A percentile compares a stretch with the other conserved stretches of the same genome.
Conservation (phyloP, 1,139 yeast genomes). For the Suhomyces coccinellae region DNA sequence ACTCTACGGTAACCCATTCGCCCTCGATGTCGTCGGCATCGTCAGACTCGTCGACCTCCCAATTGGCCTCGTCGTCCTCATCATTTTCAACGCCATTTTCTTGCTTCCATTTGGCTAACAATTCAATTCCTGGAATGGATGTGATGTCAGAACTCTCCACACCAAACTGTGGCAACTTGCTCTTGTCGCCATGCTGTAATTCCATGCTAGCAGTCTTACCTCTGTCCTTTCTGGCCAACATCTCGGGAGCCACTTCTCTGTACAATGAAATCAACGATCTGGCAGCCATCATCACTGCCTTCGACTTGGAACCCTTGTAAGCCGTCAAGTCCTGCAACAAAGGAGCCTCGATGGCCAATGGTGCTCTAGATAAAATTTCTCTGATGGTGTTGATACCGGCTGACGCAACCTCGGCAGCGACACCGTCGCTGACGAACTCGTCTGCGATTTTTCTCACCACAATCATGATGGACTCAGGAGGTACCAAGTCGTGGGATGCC, state of each 20-base stretch:
- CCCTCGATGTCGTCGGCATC: slow-evolving; percentile 60
- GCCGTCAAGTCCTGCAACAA: slow-evolving; percentile 85
- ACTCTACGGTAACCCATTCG: slow-evolving; percentile 60
- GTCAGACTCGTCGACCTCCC: slow-evolving; percentile 41
- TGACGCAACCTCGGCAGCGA: slow-evolving; percentile 95
- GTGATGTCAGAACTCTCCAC: slow-evolving; percentile 58
- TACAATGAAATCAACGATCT: slow-evolving; percentile 82
- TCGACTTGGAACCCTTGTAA: slow-evolving; percentile 89
- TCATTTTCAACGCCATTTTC: slow-evolving; percentile 56
- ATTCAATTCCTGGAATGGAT: slow-evolving; percentile 86
- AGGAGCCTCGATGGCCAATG: slow-evolving; percentile 85
- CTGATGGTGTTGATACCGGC: slow-evolving; percentile 96
- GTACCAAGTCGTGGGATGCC: slow-evolving; percentile 93
- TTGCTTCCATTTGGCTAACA: slow-evolving; percentile 83
- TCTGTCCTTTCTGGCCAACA: slow-evolving; percentile 85
- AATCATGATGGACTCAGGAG: slow-evolving; percentile 83
- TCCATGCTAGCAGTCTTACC: slow-evolving; percentile 90
- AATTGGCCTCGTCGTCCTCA: slow-evolving; percentile 40
- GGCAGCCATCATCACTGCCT: slow-evolving; percentile 93
- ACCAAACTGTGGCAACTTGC: slow-evolving; percentile 65
- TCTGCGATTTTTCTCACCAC: slow-evolving; percentile 91
- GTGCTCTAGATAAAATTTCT: slow-evolving; percentile 90
- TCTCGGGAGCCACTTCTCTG: slow-evolving; percentile 94
- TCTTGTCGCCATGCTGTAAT: slow-evolving; percentile 52
- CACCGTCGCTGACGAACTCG: slow-evolving; percentile 98